These are phyloP conservation scores for Chenopodium formosanum DNA, from an alignment of 148 eudicot species.

Conservation along the genomic window DNA sequence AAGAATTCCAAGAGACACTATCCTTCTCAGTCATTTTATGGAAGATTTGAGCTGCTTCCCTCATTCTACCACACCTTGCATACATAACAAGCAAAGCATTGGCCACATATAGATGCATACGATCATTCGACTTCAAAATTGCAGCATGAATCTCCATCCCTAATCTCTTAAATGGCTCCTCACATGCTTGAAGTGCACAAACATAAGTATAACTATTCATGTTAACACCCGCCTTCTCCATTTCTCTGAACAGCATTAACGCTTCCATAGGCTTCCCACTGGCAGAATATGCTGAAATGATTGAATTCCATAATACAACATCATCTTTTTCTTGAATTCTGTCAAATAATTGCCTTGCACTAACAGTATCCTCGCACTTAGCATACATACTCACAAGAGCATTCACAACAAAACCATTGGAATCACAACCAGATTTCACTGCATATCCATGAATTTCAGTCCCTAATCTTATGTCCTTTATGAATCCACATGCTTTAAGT, in stretches of 20 bases:
- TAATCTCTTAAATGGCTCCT: constrained; percentile 37
- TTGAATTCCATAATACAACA: constrained; percentile 78
- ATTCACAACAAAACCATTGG: constrained; percentile 63
- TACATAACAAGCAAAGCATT: constrained; percentile 87
- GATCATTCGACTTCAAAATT: constrained; percentile 43
- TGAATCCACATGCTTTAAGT: constrained; percentile 67
- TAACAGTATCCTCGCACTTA: constrained; percentile 46
- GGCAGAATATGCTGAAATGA: constrained; percentile 55
- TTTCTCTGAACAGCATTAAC: constrained; percentile 49
- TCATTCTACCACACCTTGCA: constrained; percentile 56
- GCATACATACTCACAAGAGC: constrained; percentile 70
- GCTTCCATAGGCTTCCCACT: constrained; percentile 50
- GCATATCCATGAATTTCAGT: constrained; percentile 63
- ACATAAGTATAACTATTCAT: constrained; percentile 77
- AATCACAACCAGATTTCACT: constrained; percentile 50
- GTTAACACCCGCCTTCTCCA: constrained; percentile 46
- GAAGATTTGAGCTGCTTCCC: constrained; percentile 56
- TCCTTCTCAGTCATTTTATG: constrained; percentile 47
- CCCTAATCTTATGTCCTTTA: constrained; percentile 43
- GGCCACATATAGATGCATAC: constrained; percentile 56
- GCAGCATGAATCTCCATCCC: constrained; percentile 73
- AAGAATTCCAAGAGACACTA: constrained; percentile 69
- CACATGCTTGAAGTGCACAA: constrained; percentile 63
- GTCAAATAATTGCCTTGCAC: constrained; percentile 52
- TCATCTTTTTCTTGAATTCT: constrained; percentile 45